Evolutionary conservation across 2,329 filamentous ascomycete species (phyloP), one percentile per base, ranked within the genome.

Genomic region (Colletotrichum eleusines): DNA sequence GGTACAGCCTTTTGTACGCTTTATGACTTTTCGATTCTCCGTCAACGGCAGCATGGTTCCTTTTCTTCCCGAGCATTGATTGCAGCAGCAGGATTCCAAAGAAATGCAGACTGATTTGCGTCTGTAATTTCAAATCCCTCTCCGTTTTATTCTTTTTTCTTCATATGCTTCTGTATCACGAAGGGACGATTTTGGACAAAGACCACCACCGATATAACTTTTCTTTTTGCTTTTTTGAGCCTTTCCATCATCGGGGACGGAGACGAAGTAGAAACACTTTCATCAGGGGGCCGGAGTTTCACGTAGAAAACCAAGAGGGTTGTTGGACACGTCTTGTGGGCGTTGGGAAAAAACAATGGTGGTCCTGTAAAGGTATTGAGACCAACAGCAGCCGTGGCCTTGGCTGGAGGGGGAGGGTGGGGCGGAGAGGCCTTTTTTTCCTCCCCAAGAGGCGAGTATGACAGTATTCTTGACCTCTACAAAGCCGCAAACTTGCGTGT

Each of bases 121-220:
- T 46, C 31, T 44, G 44, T 55, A 5, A 40, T 63, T 50, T 31
- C 26, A 9, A 26, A 28, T 50, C 9, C 5, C 54, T 48, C 14
- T 33, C 16, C 48, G 48, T 70, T 40, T 35, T 55, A n/a, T 23
- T 18, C 28, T 14, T 31, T 50, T 51, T 20, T 28, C 26, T 44
- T 46, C 35, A 42, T n/a, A 44, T 50, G 53, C 44, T 59, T 50
- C 38, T 57, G 16, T 59, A 51, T 65, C 16, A 69, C 57, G 68
- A 71, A 57, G 68, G 58, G 57, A 71, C 46, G 68, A 71, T 54
- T 38, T 51, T 62, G 64, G 44, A 58, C 51, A 68, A 71, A 68
- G 51, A 63, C 31, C 64, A 62, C 35, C 53, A 40, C 53, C 58
- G 26, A 59, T 61, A 70, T 72, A 57, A 20, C 60, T 58, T 51